A percentile compares a stretch with the other conserved stretches of the same genome.
Conservation (phyloP, 495 filamentous ascomycete species). For the Margaritispora aquatica region DNA sequence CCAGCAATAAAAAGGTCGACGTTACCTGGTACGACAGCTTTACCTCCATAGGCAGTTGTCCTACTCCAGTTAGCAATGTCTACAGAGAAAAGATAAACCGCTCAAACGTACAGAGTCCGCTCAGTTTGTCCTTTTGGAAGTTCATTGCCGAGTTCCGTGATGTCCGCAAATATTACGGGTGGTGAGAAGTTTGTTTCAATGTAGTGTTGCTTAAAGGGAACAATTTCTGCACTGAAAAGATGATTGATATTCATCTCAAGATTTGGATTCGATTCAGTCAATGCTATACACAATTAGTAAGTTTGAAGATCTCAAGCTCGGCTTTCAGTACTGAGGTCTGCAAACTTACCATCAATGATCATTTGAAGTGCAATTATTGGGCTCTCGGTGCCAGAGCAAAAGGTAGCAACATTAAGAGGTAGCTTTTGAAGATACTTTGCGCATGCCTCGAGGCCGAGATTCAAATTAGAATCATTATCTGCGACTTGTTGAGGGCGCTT, state of each 20-base stretch:
- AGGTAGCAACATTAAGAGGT: constrained; percentile 43
- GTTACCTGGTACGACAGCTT: constrained; percentile 48
- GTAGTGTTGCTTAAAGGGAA: constrained; percentile 71
- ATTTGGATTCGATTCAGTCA: not conserved
- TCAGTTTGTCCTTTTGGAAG: not conserved
- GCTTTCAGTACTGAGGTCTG: not conserved
- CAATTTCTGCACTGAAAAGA: constrained; percentile 74
- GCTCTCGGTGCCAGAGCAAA: constrained; percentile 80
- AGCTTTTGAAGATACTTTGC: not conserved
- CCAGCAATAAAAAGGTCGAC: constrained; percentile 70
- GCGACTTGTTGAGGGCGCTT: too few species aligned
- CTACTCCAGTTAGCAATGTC: constrained; percentile 33
- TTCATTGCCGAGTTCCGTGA: constrained; percentile 47
- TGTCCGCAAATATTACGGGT: constrained; percentile 61
- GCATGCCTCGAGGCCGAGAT: not conserved
- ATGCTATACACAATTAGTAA: not conserved
- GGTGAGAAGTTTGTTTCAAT: constrained; percentile 69
- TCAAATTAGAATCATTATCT: not conserved
- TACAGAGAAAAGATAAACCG: not conserved
- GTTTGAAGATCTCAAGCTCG: not conserved
- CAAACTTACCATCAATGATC: constrained; percentile 13
- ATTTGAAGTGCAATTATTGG: constrained; percentile 61
- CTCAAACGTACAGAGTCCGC: not conserved
- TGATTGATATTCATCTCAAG: constrained; percentile 46
- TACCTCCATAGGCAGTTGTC: constrained; percentile 65